Conservation (phyloP, 2,329 filamentous ascomycete species). For the Aspergillus caelatus region DNA sequence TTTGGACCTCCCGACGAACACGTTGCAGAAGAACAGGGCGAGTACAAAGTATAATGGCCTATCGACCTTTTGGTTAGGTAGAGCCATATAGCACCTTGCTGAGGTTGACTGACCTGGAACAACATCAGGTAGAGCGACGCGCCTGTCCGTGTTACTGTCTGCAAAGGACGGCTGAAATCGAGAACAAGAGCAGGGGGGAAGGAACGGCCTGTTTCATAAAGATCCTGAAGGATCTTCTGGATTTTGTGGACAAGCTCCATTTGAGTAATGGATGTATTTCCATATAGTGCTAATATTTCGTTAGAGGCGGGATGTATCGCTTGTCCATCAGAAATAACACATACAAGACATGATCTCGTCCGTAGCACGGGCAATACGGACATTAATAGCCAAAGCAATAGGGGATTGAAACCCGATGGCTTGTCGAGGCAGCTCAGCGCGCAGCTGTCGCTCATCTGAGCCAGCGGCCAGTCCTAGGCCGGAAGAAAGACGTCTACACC, state of each 20-base stretch:
- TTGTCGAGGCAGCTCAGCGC: conserved; percentile 18
- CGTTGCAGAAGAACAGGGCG: conserved; percentile 23
- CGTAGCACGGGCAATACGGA: conserved; percentile 25
- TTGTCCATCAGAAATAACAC: background rate
- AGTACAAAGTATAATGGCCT: conserved; percentile 27
- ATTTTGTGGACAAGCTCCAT: conserved; percentile 22
- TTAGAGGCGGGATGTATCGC: background rate
- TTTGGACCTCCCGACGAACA: conserved; percentile 18
- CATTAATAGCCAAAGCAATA: conserved; percentile 21
- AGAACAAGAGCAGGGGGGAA: conserved; percentile 18
- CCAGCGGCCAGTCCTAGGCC: conserved; percentile 23
- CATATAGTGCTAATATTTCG: conserved; percentile 18
- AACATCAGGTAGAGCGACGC: conserved; percentile 26
- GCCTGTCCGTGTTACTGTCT: conserved; percentile 23
- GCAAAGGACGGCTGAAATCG: conserved; percentile 21
- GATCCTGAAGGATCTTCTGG: conserved; percentile 20
- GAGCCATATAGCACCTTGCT: background rate
- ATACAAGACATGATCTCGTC: conserved; percentile 27
- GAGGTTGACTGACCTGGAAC: conserved; percentile 17
- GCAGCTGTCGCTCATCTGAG: conserved; percentile 23
- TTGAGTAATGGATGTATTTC: conserved; percentile 23
- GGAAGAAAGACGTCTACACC: conserved; percentile 19
- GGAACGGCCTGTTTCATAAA: conserved; percentile 19
- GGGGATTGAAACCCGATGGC: conserved; percentile 22
- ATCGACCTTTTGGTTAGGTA: background rate